A percentile compares a stretch with the other conserved stretches of the same genome.
These are phyloP conservation scores for Pseudogymnoascus sp. DNA, from an alignment of 2,329 filamentous ascomycete genomes.

Conservation along the genomic window DNA sequence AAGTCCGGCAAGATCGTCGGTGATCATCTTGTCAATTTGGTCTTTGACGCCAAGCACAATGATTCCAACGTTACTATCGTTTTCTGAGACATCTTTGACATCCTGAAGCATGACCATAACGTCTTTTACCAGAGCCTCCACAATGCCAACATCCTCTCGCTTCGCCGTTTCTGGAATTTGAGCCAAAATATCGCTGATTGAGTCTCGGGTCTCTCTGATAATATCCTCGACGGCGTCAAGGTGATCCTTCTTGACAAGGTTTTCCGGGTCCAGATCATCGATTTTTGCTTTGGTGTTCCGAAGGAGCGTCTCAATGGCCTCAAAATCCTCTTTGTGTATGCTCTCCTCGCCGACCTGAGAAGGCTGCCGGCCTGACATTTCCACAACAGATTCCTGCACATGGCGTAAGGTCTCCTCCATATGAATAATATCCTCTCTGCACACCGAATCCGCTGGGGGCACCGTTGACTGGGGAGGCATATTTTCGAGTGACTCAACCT, in stretches of 20 bases:
- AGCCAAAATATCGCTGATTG: conserved; percentile 55
- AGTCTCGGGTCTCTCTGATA: conserved; percentile 66
- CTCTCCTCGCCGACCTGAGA: conserved; percentile 32
- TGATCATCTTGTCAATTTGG: conserved; percentile 62
- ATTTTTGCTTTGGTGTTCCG: conserved; percentile 82
- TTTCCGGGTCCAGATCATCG: conserved; percentile 72
- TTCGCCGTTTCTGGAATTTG: conserved; percentile 63
- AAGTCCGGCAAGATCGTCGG: conserved; percentile 61
- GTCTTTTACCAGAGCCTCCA: conserved; percentile 73
- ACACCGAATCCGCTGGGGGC: conserved; percentile 32
- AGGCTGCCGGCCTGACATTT: conserved; percentile 36
- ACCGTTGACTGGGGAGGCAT: conserved; percentile 37
- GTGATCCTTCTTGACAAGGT: conserved; percentile 58
- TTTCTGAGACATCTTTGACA: conserved; percentile 62
- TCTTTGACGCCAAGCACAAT: conserved; percentile 79
- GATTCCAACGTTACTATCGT: conserved; percentile 71
- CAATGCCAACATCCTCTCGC: conserved; percentile 67
- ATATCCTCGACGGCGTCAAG: conserved; percentile 45
- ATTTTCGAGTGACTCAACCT: conserved; percentile 69
- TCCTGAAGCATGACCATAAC: conserved; percentile 70
- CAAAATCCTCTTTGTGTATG: conserved; percentile 72
- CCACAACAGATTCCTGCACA: conserved; percentile 51
- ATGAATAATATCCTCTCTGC: conserved; percentile 45
- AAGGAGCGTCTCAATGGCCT: conserved; percentile 83
- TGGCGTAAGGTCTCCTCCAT: conserved; percentile 45